phyloP scores from a whole-genome alignment of 2,329 filamentous ascomycete species.

The Fusarium buharicum region DNA sequence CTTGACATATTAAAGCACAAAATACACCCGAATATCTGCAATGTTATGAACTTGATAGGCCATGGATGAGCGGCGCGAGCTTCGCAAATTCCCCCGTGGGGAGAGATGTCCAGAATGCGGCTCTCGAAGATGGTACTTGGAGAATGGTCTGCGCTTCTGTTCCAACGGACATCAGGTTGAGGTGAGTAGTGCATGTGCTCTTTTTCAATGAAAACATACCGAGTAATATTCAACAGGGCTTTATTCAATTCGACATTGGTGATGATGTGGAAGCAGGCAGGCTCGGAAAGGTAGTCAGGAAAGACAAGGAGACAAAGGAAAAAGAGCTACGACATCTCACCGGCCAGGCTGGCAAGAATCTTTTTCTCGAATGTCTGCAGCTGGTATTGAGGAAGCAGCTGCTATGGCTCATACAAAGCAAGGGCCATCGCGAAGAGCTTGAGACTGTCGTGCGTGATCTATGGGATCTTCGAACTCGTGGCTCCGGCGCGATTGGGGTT shows the following conservation, averaged over 20 bases:
- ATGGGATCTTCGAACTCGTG: slow-evolving; percentile 77
- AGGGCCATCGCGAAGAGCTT: slow-evolving; percentile 75
- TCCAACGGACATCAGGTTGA: slow-evolving; percentile 82
- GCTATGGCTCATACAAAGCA: slow-evolving; percentile 74
- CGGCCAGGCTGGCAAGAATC: slow-evolving; percentile 75
- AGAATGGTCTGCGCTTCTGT: slow-evolving; percentile 83
- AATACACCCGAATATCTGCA: background rate
- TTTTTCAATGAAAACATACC: background rate
- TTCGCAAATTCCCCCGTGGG: slow-evolving; percentile 63
- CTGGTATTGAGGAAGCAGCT: slow-evolving; percentile 85
- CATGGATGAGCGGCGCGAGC: slow-evolving; percentile 57
- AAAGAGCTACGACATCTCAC: slow-evolving; percentile 65
- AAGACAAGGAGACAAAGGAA: slow-evolving; percentile 67
- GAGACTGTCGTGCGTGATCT: slow-evolving; percentile 84
- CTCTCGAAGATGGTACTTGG: slow-evolving; percentile 75
- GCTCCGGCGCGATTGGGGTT: slow-evolving; percentile 53
- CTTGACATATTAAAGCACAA: background rate
- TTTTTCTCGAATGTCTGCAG: slow-evolving; percentile 88
- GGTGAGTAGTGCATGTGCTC: slow-evolving; percentile 53
- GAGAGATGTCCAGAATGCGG: slow-evolving; percentile 73
- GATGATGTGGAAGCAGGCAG: slow-evolving; percentile 78
- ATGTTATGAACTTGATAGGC: slow-evolving; percentile 3
- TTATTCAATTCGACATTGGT: slow-evolving; percentile 65
- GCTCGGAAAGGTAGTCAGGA: slow-evolving; percentile 64
- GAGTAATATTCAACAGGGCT: slow-evolving; percentile 53